Base-by-base conservation (phyloP, 768 basidiomycete species). In the Tylopilus plumbeoviolaceoides region DNA sequence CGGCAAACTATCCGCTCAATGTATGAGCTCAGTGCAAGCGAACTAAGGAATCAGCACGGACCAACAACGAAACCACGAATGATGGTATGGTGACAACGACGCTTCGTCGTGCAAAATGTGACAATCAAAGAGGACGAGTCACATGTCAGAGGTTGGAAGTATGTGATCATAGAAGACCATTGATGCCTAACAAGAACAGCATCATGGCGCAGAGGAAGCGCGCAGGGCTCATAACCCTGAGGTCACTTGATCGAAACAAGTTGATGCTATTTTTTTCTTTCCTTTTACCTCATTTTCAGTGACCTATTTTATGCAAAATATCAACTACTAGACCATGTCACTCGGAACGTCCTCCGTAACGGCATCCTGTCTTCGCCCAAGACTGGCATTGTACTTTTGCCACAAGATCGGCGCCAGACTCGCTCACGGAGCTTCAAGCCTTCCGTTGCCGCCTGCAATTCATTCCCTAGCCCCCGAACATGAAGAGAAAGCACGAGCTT, bases 191-290 rank as follows among this genome's bases (percentile, higher is more conserved):
- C 7, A 7, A 11, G 35, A 20, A 55, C 25, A 74, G 73, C 73
- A 74, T 65, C 73, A 72, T 74, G 73, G 72, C 73, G 73, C 73
- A 74, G 73, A 66, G 73, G 73, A 67, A 75, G 73, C 73, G 73
- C 71, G 73, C 73, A 65, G 73, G 73, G 73, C 73, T 70, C 73
- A 75, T 75, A 75, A 75, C 73, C 73, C 73, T 66, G 73, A 75
- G 72, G 73, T 73, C 73, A 69, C 72, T 72, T 65, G 73, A 75
- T 75, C 73, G 73, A 75, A 73, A 75, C 73, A 65, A 72, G 72
- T 71, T 72, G 73, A 64, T 74, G 73, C 64, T 66, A 35, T 33
- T 18, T 39, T 39, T 30, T 39, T 21, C 15, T 18, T 50, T 43
- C 42, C 20, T 11, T 17, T 7, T 15, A 14, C 35, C 14, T 17